Evolutionary conservation across 768 basidiomycete species (phyloP), one percentile per base, ranked within the genome.

Genomic region (Mycena rebaudengoi): DNA sequence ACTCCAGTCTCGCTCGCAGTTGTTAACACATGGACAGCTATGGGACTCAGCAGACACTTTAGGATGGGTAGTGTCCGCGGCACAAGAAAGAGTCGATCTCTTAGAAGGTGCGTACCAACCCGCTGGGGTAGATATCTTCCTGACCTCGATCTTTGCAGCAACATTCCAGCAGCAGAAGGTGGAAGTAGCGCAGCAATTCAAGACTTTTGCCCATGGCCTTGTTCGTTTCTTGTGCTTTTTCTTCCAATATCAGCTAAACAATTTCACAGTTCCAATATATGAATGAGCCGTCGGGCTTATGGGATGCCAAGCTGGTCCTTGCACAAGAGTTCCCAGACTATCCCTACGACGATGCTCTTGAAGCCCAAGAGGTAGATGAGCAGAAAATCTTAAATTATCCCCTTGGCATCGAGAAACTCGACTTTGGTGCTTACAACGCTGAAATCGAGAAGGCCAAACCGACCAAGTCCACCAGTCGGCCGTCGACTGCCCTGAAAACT

Each of bases 81-180:
- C 70, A 13, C 33, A 43, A 13, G 66, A 73, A 6, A 70, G 76
- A 2, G 64, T 74, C 2, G 58, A 68, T 11, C 62, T 67, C 8
- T 59, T 79, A 6, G 56, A 69, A 68, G 66, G 76, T 75, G 69
- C 46, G 18, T 32, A 11, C 11, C 0, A 25, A 48, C 5, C 8
- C 11, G 21, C 20, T 18, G 13, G 10, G n/a, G n/a, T 23, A n/a
- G 23, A 8, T 43, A 29, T 6, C 18, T 26, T 20, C 4, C 29
- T 37, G 13, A 58, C 37, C 16, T 32, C 21, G 8, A 25, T 11
- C 16, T n/a, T 8, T 41, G 21, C 57, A 74, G 71, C 67, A 1
- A 67, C 62, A 14, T 74, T 73, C 50, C 60, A 64, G 33, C 71
- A 74, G 30, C 73, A 71, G 50, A 73, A 66, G 41, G 57, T 69